phyloP scores from a whole-genome alignment of 2,329 filamentous ascomycete species.

The Colletotrichum cordylinicola region DNA sequence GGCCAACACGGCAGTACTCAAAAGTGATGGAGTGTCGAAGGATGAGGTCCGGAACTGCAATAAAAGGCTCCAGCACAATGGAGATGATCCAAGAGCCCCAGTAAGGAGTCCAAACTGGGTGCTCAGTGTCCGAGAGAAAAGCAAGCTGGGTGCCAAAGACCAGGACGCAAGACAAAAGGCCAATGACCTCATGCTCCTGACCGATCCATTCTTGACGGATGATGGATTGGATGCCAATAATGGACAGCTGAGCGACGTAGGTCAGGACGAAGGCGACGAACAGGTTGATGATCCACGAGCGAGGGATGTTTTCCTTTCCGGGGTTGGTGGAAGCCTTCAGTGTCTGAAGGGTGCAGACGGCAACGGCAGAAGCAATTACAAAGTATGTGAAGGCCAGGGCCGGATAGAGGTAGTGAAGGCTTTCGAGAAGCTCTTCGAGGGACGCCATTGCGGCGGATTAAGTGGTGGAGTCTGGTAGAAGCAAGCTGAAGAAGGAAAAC shows the following conservation, averaged over 20 bases:
- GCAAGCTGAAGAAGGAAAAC: not conserved
- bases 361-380: constrained; percentile 53
- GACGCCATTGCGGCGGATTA: constrained; percentile 21
- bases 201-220: constrained; percentile 42
- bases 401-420: constrained; percentile 66
- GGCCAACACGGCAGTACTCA: constrained; percentile 12
- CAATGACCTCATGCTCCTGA: constrained; percentile 57
- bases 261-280: constrained; percentile 49
- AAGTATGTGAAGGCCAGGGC: constrained; percentile 64
- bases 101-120: constrained; percentile 67
- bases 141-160: constrained; percentile 68
- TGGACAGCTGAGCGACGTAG: constrained; percentile 52
- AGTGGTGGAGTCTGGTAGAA: not conserved
- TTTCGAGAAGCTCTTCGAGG: constrained; percentile 39
- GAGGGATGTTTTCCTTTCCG: constrained; percentile 42
- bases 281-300: constrained; percentile 45
- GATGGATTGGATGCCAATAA: constrained; percentile 42
- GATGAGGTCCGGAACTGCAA: constrained; percentile 38
- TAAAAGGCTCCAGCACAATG: constrained; percentile 58
- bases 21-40: constrained; percentile 30
- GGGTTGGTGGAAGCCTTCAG: constrained; percentile 36
- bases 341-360: constrained; percentile 59
- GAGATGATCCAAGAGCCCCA: constrained; percentile 67
- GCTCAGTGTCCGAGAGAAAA: constrained; percentile 54
- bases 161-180: constrained; percentile 65